Base-by-base conservation (phyloP, 2,329 filamentous ascomycete genomes). In the Podosphaera leucotricha region DNA sequence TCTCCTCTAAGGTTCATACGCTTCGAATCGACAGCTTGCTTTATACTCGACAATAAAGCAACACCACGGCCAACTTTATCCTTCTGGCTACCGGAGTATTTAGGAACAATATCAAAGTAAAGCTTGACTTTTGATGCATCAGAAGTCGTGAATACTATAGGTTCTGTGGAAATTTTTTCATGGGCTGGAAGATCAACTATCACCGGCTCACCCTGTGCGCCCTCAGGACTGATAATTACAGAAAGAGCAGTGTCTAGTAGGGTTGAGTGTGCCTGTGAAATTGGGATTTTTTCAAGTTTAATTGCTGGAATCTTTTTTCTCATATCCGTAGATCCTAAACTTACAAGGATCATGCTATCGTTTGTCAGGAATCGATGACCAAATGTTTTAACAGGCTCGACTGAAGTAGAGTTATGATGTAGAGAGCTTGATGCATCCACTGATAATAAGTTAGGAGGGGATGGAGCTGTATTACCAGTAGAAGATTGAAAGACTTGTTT, bases 171-270 rank as follows among this genome's bases (percentile, higher is more conserved):
- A 51, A 94, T 83, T 52, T 87, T 92, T 44, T 94, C 87, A 52
- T 94, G 84, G 0, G 94, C 80, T 0, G 90, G 90, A 8, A 98
- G 67, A 59, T 98, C 90, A 52, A 95, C 80, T 20, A 87, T 78
- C 1, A 80, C 85, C 0, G 85, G 76, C 55, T 95, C 87, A 8
- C 90, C 90, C 40, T 73, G 70, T 0, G 87, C 90, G 13, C 84
- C 84, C 47, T 71, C 77, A 0, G 90, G 86, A 7, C 84, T 86
- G 13, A 98, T 76, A 0, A 94, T 83, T 35, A 98, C 69, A 0
- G 90, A 95, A 6, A 98, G 64, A 2, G 87, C 86, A 2, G 90
- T 95, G 53, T 98, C 90, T 11, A 95, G 72, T 60, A 94, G 83
- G 0, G 90, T 95, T 3, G 79, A 78, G 59, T 95, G 87, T 0